Conservation (phyloP, 345 rosid genomes). For the Physaria fendleri region DNA sequence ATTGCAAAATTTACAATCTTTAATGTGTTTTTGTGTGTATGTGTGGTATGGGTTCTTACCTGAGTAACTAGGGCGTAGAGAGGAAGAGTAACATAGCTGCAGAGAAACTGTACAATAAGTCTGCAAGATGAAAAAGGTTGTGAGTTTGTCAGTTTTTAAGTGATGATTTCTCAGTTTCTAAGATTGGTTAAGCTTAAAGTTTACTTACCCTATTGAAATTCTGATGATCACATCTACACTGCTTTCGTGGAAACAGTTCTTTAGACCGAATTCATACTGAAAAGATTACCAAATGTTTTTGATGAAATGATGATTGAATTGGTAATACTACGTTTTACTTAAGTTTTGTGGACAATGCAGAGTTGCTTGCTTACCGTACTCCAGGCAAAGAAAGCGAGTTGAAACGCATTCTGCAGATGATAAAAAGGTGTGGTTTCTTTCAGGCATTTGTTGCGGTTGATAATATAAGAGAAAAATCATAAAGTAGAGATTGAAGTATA, state of each 20-base stretch:
- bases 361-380: conserved; percentile 51
- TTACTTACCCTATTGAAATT: conserved; percentile 68
- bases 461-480: background rate
- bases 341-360: background rate
- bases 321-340: background rate
- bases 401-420: conserved; percentile 71
- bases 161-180: too few relatives aligned
- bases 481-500: background rate
- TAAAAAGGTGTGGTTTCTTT: background rate
- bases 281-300: background rate
- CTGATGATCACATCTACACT: conserved; percentile 52
- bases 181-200: background rate
- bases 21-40: too few relatives aligned
- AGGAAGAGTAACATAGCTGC: conserved; percentile 96
- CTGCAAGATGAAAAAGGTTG: conserved; percentile 30
- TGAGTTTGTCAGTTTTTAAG: background rate
- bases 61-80: conserved; percentile 90
- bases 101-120: conserved; percentile 66
- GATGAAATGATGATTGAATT: background rate
- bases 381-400: conserved; percentile 80
- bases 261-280: conserved; percentile 61
- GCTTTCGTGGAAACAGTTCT: conserved; percentile 61
- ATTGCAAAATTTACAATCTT: background rate
- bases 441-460: background rate
- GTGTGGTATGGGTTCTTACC: conserved; percentile 28